Conservation (phyloP, 2,329 filamentous ascomycete genomes). For the Epichloe glyceriae region DNA sequence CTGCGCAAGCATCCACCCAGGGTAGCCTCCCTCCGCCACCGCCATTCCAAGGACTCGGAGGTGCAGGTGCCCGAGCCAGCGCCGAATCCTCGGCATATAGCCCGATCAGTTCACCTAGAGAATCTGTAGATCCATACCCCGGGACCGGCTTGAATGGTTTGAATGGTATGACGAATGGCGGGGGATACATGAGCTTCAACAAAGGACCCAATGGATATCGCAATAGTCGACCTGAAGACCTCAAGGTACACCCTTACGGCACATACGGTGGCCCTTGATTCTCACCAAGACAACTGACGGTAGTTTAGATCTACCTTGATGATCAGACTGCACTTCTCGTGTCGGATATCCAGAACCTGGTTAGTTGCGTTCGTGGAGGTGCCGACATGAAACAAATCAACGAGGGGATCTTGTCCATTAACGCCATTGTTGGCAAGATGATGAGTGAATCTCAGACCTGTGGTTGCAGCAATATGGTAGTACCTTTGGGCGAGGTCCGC, state of each 20-base stretch:
- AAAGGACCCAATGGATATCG: constrained; percentile 29
- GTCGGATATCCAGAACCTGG: constrained; percentile 69
- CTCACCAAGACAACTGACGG: constrained; percentile 8
- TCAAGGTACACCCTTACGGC: constrained; percentile 26
- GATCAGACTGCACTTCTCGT: constrained; percentile 71
- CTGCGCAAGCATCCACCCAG: constrained; percentile 21
- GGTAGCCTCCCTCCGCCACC: constrained; percentile 36
- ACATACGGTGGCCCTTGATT: constrained; percentile 8
- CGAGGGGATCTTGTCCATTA: constrained; percentile 58
- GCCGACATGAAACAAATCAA: constrained; percentile 51
- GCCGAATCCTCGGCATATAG: constrained; percentile 64
- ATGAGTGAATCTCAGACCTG: constrained; percentile 50
- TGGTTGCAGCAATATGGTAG: constrained; percentile 37
- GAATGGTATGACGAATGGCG: constrained; percentile 25
- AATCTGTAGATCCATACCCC: constrained; percentile 35
- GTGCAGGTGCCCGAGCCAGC: constrained; percentile 41
- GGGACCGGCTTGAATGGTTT: constrained; percentile 18
- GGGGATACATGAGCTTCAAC: constrained; percentile 21
- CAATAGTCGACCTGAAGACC: constrained; percentile 34
- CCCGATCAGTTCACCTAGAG: constrained; percentile 54
- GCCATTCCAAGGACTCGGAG: constrained; percentile 45
- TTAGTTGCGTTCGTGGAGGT: constrained; percentile 56
- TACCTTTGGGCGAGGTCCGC: constrained; percentile 48
- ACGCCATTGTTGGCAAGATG: constrained; percentile 56
- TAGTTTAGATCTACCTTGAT: constrained; percentile 57